A percentile compares a stretch with the other conserved stretches of the same genome.
These are phyloP conservation scores for Tetracladium marchalianum DNA, from an alignment of 495 filamentous ascomycete species.

Conservation along the genomic window DNA sequence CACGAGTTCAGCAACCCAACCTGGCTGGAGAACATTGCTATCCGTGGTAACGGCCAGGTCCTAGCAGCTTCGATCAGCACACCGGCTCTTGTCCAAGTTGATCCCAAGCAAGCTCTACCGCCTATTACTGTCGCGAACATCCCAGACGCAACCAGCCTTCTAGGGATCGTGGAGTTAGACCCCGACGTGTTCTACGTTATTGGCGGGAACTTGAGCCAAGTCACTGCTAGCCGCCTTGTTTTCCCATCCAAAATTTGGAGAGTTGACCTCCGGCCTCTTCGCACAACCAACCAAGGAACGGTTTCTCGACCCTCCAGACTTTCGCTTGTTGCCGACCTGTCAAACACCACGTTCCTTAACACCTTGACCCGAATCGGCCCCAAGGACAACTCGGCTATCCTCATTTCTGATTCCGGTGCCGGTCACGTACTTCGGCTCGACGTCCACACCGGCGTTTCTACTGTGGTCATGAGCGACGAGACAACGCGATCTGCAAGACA, in stretches of 20 bases:
- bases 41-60: too few species aligned
- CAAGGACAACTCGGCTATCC: neutral
- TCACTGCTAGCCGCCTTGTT: neutral
- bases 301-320: neutral
- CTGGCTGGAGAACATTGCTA: too few species aligned
- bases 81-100: too few species aligned
- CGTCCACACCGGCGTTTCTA: too few species aligned
- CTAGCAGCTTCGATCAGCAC: too few species aligned
- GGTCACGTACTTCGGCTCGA: too few species aligned
- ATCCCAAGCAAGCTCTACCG: neutral
- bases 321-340: slow-evolving; percentile 1
- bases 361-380: slow-evolving; percentile 22
- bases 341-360: slow-evolving; percentile 21
- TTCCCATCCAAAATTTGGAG: slow-evolving; percentile 4
- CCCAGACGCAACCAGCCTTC: slow-evolving; percentile 12
- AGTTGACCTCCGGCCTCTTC: neutral
- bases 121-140: slow-evolving; percentile 14
- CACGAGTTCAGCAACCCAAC: slow-evolving; percentile 21
- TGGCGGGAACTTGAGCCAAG: slow-evolving; percentile 13
- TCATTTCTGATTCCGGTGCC: too few species aligned
- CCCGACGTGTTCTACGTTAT: slow-evolving; percentile 23
- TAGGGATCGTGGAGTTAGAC: slow-evolving; percentile 24
- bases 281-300: neutral
- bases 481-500: too few species aligned
- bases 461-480: too few species aligned